Evolutionary conservation across 148 eudicot species (phyloP).

Genomic region (Hydrangea macrophylla): DNA sequence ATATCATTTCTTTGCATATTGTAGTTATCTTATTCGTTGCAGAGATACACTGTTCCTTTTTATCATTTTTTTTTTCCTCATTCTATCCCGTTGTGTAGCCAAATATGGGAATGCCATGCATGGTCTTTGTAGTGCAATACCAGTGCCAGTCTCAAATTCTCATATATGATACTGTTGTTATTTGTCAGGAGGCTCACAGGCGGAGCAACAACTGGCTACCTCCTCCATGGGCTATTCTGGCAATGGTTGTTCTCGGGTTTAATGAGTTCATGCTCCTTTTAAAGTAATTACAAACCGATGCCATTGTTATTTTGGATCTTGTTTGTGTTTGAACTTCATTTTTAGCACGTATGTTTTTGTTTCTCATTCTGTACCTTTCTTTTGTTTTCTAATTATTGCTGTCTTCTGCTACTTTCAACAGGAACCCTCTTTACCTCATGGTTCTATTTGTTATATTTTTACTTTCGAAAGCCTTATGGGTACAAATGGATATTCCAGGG

Average conservation of each 20-base stretch:
- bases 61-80: not conserved
- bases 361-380: not conserved
- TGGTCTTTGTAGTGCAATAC: not conserved
- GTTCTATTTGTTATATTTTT: constrained; percentile 31
- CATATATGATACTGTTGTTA: not conserved
- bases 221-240: constrained; percentile 46
- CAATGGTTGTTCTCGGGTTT: constrained; percentile 43
- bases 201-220: constrained; percentile 43
- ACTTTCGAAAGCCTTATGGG: constrained; percentile 43
- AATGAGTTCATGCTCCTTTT: constrained; percentile 51
- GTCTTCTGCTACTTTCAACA: constrained; percentile 15
- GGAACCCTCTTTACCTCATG: constrained; percentile 50
- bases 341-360: not conserved
- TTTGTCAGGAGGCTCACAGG: constrained; percentile 40
- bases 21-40: not conserved
- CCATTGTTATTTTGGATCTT: not conserved
- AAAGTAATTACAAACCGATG: constrained; percentile 19
- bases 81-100: not conserved
- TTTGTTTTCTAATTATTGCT: not conserved
- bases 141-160: not conserved
- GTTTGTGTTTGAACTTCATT: not conserved
- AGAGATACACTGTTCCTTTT: not conserved
- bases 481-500: constrained; percentile 35
- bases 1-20: not conserved
- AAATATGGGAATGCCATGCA: no score